Percentiles rank a stretch among this genome's conserved stretches.
These are phyloP conservation scores for Sclerotinia glacialis DNA, from an alignment of 2,329 filamentous ascomycete species.

Conservation along the genomic window DNA sequence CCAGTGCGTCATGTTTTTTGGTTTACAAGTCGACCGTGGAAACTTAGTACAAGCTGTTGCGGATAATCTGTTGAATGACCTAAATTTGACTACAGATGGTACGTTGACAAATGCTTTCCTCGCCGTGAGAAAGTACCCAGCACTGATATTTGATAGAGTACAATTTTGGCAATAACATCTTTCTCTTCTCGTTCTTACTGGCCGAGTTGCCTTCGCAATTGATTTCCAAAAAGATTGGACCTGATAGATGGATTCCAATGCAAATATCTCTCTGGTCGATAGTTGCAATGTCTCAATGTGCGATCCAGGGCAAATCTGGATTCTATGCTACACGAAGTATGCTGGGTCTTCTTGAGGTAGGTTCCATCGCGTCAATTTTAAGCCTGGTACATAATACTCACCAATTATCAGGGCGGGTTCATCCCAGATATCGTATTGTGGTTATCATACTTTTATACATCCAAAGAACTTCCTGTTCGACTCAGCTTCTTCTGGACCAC, in stretches of 20 bases:
- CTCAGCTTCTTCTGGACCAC: slow-evolving; percentile 70
- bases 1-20: slow-evolving; percentile 59
- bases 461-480: slow-evolving; percentile 64
- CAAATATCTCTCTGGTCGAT: slow-evolving; percentile 52
- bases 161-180: slow-evolving; percentile 39
- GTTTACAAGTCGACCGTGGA: slow-evolving; percentile 57
- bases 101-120: neutral
- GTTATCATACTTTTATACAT: slow-evolving; percentile 74
- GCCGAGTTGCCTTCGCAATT: slow-evolving; percentile 51
- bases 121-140: too few relatives aligned
- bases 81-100: slow-evolving; percentile 46
- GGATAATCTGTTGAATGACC: slow-evolving; percentile 58
- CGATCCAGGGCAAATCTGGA: slow-evolving; percentile 44
- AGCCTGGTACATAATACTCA: neutral
- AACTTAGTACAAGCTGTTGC: slow-evolving; percentile 58
- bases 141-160: slow-evolving; percentile 25
- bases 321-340: slow-evolving; percentile 46
- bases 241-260: slow-evolving; percentile 51
- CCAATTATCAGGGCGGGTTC: slow-evolving; percentile 50
- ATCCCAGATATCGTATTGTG: slow-evolving; percentile 65
- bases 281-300: slow-evolving; percentile 47
- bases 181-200: slow-evolving; percentile 45
- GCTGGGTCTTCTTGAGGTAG: slow-evolving; percentile 33
- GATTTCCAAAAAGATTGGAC: slow-evolving; percentile 48
- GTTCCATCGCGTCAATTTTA: slow-evolving; percentile 36